A percentile compares a stretch with the other conserved stretches of the same genome.
phyloP scores from a whole-genome alignment of 179 eudicot species.

The Dionaea muscipula region DNA sequence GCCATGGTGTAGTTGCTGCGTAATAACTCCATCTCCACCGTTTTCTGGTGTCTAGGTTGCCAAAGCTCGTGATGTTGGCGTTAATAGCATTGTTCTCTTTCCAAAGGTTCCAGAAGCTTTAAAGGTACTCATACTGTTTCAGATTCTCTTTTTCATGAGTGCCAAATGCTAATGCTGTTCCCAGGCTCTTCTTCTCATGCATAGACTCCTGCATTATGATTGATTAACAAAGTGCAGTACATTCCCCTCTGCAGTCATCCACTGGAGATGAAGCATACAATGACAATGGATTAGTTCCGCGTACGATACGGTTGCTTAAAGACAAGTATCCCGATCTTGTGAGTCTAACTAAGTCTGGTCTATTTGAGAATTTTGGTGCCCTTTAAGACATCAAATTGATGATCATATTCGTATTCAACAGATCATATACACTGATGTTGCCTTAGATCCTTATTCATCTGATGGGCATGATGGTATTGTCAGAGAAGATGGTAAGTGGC shows the following conservation, averaged over 20 bases:
- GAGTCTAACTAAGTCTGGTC: slow-evolving; percentile 19
- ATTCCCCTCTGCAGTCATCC: slow-evolving; percentile 35
- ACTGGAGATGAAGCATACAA: slow-evolving; percentile 96
- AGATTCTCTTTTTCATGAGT: neutral
- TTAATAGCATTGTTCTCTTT: slow-evolving; percentile 78
- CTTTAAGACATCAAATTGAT: slow-evolving; percentile 7
- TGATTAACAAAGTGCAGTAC: slow-evolving; percentile 5
- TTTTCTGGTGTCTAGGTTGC: no score
- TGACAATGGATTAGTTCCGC: slow-evolving; percentile 85
- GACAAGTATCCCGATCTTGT: slow-evolving; percentile 98
- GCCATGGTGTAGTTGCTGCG: no score
- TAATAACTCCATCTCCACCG: no score
- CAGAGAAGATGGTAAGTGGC: slow-evolving; percentile 79
- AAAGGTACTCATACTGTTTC: slow-evolving; percentile 40
- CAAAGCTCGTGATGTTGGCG: slow-evolving; percentile 90
- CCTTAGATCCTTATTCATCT: slow-evolving; percentile 96
- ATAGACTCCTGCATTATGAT: no score
- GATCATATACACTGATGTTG: slow-evolving; percentile 92
- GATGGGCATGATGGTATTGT: slow-evolving; percentile 99
- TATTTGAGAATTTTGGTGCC: neutral
- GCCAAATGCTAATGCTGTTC: neutral
- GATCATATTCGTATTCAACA: slow-evolving; percentile 13
- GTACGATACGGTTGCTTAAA: slow-evolving; percentile 77
- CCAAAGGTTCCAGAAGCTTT: slow-evolving; percentile 97
- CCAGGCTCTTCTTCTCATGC: no score